Conservation (phyloP, 768 basidiomycete species). For the Lepiota venenata region DNA sequence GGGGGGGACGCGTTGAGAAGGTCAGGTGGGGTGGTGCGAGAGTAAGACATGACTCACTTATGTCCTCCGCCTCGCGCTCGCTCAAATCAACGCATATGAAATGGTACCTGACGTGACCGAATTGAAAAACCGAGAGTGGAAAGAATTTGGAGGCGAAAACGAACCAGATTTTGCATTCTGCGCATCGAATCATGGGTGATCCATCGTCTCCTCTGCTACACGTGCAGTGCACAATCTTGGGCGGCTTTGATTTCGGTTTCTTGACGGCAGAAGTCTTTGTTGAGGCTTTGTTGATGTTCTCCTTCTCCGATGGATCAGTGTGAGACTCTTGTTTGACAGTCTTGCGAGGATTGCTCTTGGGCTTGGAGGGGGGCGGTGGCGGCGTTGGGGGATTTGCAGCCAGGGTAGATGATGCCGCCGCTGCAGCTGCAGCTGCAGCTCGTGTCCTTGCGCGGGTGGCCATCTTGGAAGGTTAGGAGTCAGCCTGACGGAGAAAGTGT, state of each 20-base stretch:
- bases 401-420: slow-evolving; percentile 15
- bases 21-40: neutral
- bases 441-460: slow-evolving; percentile 45
- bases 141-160: slow-evolving; percentile 23
- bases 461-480: slow-evolving; percentile 24
- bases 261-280: slow-evolving; percentile 9
- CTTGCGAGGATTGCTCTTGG: slow-evolving; percentile 13
- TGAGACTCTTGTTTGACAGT: slow-evolving; percentile 7
- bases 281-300: slow-evolving; percentile 22
- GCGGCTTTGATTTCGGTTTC: slow-evolving; percentile 15
- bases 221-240: slow-evolving; percentile 45
- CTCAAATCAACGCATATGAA: slow-evolving; percentile 70
- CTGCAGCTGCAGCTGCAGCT: slow-evolving; percentile 23
- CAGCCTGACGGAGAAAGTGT: neutral
- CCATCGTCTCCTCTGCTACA: slow-evolving; percentile 74
- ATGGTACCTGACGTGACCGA: slow-evolving; percentile 61
- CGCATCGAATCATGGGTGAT: slow-evolving; percentile 77
- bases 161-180: slow-evolving; percentile 68
- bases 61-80: slow-evolving; percentile 67
- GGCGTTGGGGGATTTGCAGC: slow-evolving; percentile 4
- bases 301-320: slow-evolving; percentile 21
- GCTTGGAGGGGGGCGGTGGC: slow-evolving; percentile 3
- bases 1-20: slow-evolving; percentile 12
- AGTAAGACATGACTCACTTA: slow-evolving; percentile 51
- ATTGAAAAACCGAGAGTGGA: slow-evolving; percentile 2